Evolutionary conservation across 352 stramenopile species (phyloP).

Genomic region (Globisporangium middletonii): DNA sequence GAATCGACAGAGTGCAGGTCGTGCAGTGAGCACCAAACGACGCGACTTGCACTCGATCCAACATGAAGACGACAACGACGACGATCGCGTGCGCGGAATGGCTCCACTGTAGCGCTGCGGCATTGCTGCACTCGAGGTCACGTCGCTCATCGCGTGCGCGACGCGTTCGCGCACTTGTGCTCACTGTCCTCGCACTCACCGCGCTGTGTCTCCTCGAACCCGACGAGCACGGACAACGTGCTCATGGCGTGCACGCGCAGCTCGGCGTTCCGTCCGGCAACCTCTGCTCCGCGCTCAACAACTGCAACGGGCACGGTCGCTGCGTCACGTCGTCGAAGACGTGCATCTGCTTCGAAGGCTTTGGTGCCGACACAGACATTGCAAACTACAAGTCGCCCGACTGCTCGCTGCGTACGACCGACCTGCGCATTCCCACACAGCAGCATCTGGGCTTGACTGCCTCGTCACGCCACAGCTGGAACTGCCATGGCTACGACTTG

Average conservation of each 20-base stretch:
- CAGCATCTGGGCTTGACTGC: no score
- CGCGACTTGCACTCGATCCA: no score
- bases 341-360: conserved; percentile 88
- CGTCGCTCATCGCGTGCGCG: no score
- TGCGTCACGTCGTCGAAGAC: conserved; percentile 81
- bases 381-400: conserved; percentile 72
- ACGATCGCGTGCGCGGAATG: no score
- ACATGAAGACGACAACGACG: no score
- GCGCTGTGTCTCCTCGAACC: not conserved
- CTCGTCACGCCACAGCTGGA: no score
- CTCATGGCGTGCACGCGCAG: conserved; percentile 21
- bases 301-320: conserved; percentile 87
- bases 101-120: no score
- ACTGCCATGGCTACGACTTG: no score
- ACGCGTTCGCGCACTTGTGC: not conserved
- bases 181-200: not conserved
- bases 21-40: no score
- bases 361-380: conserved; percentile 75
- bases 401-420: conserved; percentile 63
- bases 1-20: not conserved
- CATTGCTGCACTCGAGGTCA: no score
- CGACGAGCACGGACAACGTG: not conserved
- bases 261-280: conserved; percentile 50
- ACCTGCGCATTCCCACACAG: not conserved
- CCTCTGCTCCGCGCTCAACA: conserved; percentile 68